phyloP scores from a whole-genome alignment of 805 yeast genomes.

The Wickerhamomyces rabaulensis region DNA sequence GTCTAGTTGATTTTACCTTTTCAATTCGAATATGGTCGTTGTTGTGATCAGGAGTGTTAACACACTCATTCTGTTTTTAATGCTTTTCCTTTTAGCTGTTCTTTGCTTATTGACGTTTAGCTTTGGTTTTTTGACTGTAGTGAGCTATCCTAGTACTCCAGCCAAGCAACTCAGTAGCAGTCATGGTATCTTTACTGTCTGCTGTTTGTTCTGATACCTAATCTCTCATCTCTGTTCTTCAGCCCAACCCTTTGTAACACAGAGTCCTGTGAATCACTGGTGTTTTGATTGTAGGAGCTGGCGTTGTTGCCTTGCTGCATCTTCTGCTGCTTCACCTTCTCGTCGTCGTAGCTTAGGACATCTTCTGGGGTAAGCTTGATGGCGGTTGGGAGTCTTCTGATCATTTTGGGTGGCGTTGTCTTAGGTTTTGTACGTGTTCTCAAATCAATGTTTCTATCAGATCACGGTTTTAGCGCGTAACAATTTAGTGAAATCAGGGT shows the following conservation, averaged over 20 bases:
- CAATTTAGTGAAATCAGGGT: not conserved
- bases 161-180: not conserved
- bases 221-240: conserved; percentile 17
- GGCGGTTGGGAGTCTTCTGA: conserved; percentile 67
- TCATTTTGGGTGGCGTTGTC: conserved; percentile 34
- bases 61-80: not conserved
- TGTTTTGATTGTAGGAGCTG: conserved; percentile 16
- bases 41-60: not conserved
- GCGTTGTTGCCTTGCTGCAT: not conserved
- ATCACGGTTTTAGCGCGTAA: not conserved
- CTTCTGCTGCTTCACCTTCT: conserved; percentile 11
- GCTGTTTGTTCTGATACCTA: conserved; percentile 14
- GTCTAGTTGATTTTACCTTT: not conserved
- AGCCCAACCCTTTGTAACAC: conserved; percentile 5
- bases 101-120: not conserved
- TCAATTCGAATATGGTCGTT: not conserved
- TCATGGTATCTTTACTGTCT: not conserved
- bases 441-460: too few relatives aligned
- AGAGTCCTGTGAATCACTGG: conserved; percentile 8
- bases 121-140: not conserved
- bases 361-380: conserved; percentile 67
- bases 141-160: not conserved
- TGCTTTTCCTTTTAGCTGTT: not conserved
- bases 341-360: conserved; percentile 32
- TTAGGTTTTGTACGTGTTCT: too few relatives aligned